These are phyloP conservation scores for Leishmania guyanensis DNA, from an alignment of 208 protist genomes.

Conservation along the genomic window DNA sequence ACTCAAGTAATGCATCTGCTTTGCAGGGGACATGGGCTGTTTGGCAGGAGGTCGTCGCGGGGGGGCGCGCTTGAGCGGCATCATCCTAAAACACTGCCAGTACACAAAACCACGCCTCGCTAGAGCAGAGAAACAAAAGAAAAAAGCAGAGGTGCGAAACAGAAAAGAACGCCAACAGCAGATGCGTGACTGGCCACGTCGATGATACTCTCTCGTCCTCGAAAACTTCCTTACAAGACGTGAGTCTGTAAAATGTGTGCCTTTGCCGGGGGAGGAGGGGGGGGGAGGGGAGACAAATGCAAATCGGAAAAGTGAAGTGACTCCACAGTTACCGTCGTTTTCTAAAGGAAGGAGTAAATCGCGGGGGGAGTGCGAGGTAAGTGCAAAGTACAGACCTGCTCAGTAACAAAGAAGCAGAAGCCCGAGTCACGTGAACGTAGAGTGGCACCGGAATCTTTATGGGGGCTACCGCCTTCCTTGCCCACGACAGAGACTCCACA, in stretches of 20 bases:
- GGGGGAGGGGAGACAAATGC: background rate
- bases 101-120: background rate
- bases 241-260: background rate
- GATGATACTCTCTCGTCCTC: background rate
- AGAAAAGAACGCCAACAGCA: background rate
- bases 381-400: background rate
- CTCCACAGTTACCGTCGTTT: background rate
- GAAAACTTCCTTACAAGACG: background rate
- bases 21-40: conserved; percentile 23
- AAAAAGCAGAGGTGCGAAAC: background rate
- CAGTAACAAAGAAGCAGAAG: background rate
- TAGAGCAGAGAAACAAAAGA: background rate
- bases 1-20: conserved; percentile 27
- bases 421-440: background rate
- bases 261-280: background rate
- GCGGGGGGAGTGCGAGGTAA: background rate
- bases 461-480: background rate
- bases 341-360: background rate
- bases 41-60: conserved; percentile 25
- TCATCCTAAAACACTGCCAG: background rate
- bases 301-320: background rate
- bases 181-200: background rate
- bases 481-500: background rate
- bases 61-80: conserved; percentile 16
- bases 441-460: background rate